phyloP scores from a whole-genome alignment of 179 eudicot genomes.

The Actinidia arguta region DNA sequence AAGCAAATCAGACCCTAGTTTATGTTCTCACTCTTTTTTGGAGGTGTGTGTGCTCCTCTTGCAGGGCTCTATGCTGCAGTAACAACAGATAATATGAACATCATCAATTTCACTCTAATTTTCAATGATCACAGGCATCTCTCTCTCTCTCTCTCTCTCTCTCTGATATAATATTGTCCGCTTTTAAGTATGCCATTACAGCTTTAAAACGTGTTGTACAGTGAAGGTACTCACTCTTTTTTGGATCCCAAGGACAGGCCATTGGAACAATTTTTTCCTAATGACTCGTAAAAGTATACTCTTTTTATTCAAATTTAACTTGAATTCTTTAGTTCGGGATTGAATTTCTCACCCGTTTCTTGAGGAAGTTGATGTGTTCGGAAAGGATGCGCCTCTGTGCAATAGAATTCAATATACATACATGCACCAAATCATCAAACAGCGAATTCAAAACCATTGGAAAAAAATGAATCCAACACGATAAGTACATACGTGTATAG shows the following conservation, averaged over 20 bases:
- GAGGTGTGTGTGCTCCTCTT: slow-evolving; percentile 44
- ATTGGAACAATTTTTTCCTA: no score
- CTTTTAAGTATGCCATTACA: neutral
- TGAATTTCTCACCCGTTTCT: slow-evolving; percentile 36
- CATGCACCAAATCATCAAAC: neutral
- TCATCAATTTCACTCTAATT: no score
- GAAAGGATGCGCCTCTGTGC: slow-evolving; percentile 39
- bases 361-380: slow-evolving; percentile 40
- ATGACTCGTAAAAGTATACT: no score
- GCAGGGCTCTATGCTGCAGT: slow-evolving; percentile 44
- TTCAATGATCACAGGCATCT: neutral
- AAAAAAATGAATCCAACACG: neutral
- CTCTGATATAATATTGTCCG: no score
- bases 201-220: neutral
- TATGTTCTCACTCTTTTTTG: slow-evolving; percentile 41
- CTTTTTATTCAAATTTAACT: neutral
- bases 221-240: no score
- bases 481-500: neutral
- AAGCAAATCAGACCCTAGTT: neutral
- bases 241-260: no score
- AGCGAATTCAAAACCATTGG: neutral
- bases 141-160: no score
- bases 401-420: neutral
- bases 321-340: neutral
- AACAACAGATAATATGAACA: neutral